Percentiles rank a stretch among this genome's conserved stretches.
phyloP scores from a whole-genome alignment of 2,329 filamentous ascomycete species.

The Clonostachys solani region DNA sequence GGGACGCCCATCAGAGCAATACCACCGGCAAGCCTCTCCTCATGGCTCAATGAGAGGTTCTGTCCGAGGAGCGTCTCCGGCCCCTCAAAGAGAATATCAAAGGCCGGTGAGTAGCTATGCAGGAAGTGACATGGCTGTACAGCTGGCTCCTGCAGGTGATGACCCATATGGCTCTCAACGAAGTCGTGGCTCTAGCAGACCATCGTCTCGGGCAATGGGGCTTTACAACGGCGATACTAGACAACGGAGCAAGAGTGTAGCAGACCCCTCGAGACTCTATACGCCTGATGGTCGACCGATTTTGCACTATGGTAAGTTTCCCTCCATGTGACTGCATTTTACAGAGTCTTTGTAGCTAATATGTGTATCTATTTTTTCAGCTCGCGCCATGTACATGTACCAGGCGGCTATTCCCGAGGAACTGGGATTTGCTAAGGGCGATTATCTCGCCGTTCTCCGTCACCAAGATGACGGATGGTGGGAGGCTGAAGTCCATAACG shows the following conservation, averaged over 20 bases:
- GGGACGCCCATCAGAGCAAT: conserved; percentile 1
- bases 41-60: neutral
- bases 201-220: conserved; percentile 48
- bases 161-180: conserved; percentile 56
- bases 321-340: neutral
- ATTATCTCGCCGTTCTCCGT: conserved; percentile 81
- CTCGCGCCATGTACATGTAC: conserved; percentile 91
- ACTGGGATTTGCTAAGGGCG: conserved; percentile 86
- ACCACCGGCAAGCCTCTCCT: conserved; percentile 3
- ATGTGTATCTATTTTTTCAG: conserved; percentile 37
- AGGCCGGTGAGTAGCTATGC: conserved; percentile 48
- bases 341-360: neutral
- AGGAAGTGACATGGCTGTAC: conserved; percentile 60
- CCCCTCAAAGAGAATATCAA: conserved; percentile 15
- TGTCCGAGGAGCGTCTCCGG: conserved; percentile 1
- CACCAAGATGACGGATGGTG: conserved; percentile 99
- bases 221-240: conserved; percentile 49
- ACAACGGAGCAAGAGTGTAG: conserved; percentile 77
- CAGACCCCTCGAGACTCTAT: conserved; percentile 75
- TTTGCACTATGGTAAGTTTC: conserved; percentile 83
- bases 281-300: conserved; percentile 84
- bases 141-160: conserved; percentile 54
- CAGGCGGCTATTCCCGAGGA: conserved; percentile 94
- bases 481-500: conserved; percentile 88
- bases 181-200: conserved; percentile 41